phyloP scores from a whole-genome alignment of 208 protist genomes.

The Phytomonas francai region DNA sequence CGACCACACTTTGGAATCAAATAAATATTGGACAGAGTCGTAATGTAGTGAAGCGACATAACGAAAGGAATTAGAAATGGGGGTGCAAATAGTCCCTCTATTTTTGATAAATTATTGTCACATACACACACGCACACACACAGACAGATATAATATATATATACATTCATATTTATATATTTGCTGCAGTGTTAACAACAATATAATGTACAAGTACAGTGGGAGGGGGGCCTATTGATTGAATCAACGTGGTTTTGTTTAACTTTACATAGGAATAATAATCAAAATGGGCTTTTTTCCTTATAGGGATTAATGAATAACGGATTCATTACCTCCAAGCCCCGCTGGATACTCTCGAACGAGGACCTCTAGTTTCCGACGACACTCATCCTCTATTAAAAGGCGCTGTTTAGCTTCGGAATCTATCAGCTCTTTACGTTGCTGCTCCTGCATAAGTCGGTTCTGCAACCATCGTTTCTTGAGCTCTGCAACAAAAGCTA shows the following conservation, averaged over 20 bases:
- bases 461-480: constrained; percentile 82
- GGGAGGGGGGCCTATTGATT: neutral
- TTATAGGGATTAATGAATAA: neutral
- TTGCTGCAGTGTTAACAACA: neutral
- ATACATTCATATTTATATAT: constrained; percentile 13
- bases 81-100: neutral
- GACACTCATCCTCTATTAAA: constrained; percentile 26
- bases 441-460: constrained; percentile 40
- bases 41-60: neutral
- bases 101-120: constrained; percentile 5
- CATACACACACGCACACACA: constrained; percentile 6
- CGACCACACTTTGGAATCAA: neutral
- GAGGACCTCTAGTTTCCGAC: constrained; percentile 9
- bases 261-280: neutral
- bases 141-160: constrained; percentile 7
- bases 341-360: neutral
- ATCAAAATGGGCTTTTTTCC: neutral
- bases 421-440: constrained; percentile 40
- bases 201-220: constrained; percentile 1
- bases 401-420: constrained; percentile 21
- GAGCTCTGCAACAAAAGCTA: constrained; percentile 71
- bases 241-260: neutral
- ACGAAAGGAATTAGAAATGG: neutral
- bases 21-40: neutral
- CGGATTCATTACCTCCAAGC: neutral